Conservation (phyloP, 345 rosid genomes). For the Carallia brachiata region DNA sequence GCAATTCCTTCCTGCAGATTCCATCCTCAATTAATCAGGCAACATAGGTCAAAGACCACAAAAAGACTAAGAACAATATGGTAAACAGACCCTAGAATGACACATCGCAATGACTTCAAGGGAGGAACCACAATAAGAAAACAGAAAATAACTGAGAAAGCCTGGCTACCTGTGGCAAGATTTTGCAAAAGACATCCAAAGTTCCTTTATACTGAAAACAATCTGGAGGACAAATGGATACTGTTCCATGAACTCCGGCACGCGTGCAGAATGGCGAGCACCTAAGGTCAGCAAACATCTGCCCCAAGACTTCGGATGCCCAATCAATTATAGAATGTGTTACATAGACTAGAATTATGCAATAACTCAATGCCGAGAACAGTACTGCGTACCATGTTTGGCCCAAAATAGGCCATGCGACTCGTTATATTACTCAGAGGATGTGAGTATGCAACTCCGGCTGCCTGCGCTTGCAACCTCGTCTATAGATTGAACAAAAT, state of each 20-base stretch:
- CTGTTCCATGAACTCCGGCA: slow-evolving; percentile 98
- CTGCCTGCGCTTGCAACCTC: slow-evolving; percentile 97
- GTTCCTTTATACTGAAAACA: slow-evolving; percentile 98
- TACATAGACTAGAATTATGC: too few relatives aligned
- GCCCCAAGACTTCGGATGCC: slow-evolving; percentile 7
- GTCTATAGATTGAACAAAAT: slow-evolving; percentile 42
- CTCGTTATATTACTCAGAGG: slow-evolving; percentile 74
- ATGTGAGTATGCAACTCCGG: slow-evolving; percentile 84
- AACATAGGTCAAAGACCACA: background rate
- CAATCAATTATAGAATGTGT: slow-evolving; percentile 2
- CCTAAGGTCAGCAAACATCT: slow-evolving; percentile 95
- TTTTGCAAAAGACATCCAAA: slow-evolving; percentile 85
- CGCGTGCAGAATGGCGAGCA: slow-evolving; percentile 92
- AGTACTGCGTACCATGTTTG: slow-evolving; percentile 59
- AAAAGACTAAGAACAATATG: background rate
- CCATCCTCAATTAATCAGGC: slow-evolving; percentile 15
- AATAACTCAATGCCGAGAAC: background rate
- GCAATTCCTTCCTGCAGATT: slow-evolving; percentile 75
- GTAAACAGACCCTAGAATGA: background rate
- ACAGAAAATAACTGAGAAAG: too few relatives aligned
- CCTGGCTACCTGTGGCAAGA: slow-evolving; percentile 66
- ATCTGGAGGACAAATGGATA: slow-evolving; percentile 95
- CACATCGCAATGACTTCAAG: too few relatives aligned
- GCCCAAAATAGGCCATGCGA: slow-evolving; percentile 91
- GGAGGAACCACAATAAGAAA: too few relatives aligned